Conservation (phyloP, 495 filamentous ascomycete species). For the Podospora sp. region DNA sequence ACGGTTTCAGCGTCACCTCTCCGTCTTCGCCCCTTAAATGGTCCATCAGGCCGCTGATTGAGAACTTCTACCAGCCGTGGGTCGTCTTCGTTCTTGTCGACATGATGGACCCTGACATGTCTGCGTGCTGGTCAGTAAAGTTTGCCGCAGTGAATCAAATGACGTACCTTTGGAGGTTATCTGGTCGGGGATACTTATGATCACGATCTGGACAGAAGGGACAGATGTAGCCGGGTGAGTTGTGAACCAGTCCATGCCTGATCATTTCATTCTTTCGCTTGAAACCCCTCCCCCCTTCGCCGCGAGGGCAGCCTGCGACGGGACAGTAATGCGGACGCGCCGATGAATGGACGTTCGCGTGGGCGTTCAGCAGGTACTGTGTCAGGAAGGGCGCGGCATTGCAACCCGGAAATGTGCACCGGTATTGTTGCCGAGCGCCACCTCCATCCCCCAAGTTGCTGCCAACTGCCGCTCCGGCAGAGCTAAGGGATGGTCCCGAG, state of each 20-base stretch:
- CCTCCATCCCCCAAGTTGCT: too few relatives aligned
- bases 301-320: background rate
- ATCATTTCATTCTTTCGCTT: slow-evolving; percentile 1
- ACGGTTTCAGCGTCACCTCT: background rate
- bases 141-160: background rate
- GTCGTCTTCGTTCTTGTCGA: background rate
- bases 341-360: background rate
- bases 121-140: background rate
- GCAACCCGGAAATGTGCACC: slow-evolving; percentile 2
- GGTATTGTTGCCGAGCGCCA: background rate
- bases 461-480: too few relatives aligned
- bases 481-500: too few relatives aligned
- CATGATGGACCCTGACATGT: slow-evolving; percentile 1
- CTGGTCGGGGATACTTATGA: background rate
- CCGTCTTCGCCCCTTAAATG: background rate
- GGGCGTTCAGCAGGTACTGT: background rate
- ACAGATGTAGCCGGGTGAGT: background rate
- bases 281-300: slow-evolving; percentile 4
- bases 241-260: background rate
- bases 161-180: slow-evolving; percentile 3
- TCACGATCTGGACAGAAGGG: background rate
- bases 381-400: background rate
- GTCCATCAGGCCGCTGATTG: background rate
- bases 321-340: slow-evolving; percentile 3
- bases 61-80: background rate